Conservation (phyloP, 345 rosid species). For the Heritiera littoralis region DNA sequence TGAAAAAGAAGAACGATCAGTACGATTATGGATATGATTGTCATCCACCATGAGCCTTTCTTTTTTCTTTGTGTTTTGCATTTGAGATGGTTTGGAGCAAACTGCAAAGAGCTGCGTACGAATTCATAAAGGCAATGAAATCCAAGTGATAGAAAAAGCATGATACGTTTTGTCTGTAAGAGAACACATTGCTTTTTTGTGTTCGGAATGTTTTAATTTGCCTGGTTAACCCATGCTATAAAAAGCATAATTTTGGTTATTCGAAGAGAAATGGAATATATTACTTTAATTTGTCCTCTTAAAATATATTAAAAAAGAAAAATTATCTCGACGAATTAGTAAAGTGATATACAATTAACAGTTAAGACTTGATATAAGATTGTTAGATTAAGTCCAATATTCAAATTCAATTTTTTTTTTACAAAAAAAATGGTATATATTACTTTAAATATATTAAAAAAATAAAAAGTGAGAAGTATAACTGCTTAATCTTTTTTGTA, state of each 20-base stretch:
- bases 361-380: too few species aligned
- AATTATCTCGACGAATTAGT: too few species aligned
- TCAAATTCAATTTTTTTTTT: too few species aligned
- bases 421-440: too few species aligned
- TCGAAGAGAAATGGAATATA: neutral
- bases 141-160: constrained; percentile 6
- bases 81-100: neutral
- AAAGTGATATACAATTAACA: too few species aligned
- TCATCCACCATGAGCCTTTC: neutral
- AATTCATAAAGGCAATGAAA: constrained; percentile 26
- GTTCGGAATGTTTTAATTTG: neutral
- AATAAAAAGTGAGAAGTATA: too few species aligned
- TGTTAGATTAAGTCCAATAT: too few species aligned
- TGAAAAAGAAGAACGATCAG: too few species aligned
- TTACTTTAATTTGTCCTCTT: neutral
- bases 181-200: neutral
- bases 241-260: neutral
- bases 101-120: constrained; percentile 15
- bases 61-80: neutral
- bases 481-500: too few species aligned
- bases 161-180: constrained; percentile 23
- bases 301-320: neutral
- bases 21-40: neutral
- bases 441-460: too few species aligned
- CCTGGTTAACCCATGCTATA: neutral